phyloP scores from a whole-genome alignment of 495 filamentous ascomycete species.

The Xylaria grammica region DNA sequence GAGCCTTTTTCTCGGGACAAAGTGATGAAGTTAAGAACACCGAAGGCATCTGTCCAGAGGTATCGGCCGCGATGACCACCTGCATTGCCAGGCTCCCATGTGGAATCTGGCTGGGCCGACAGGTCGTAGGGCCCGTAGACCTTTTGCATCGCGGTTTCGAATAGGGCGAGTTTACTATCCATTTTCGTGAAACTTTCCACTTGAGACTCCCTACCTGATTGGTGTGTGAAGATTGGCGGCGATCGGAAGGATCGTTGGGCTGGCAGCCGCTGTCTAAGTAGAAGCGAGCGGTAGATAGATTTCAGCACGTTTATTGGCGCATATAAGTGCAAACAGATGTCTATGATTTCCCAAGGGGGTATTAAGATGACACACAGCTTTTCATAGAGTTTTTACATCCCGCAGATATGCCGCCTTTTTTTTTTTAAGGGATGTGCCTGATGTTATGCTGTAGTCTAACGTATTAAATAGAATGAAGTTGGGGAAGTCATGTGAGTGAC shows the following conservation, averaged over 20 bases:
- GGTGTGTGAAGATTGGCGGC: neutral
- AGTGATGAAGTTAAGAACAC: slow-evolving; percentile 70
- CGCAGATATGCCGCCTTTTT: neutral
- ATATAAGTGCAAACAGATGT: neutral
- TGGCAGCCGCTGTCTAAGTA: neutral
- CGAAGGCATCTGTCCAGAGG: slow-evolving; percentile 73
- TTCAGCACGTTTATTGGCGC: neutral
- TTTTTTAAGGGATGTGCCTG: too few relatives aligned
- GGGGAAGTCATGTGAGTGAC: slow-evolving; percentile 3
- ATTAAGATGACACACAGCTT: neutral
- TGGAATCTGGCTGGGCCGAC: slow-evolving; percentile 28
- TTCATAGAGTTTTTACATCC: neutral
- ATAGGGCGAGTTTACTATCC: slow-evolving; percentile 24
- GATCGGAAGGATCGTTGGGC: neutral
- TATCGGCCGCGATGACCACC: slow-evolving; percentile 71
- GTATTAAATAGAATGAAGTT: neutral
- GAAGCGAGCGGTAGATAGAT: neutral
- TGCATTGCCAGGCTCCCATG: slow-evolving; percentile 44
- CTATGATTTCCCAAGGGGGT: neutral
- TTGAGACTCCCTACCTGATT: neutral
- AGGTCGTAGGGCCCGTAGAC: slow-evolving; percentile 50
- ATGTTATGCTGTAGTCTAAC: too few relatives aligned
- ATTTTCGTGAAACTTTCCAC: neutral
- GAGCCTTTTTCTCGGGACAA: slow-evolving; percentile 53
- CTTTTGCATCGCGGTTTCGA: slow-evolving; percentile 45